Percentiles rank a stretch among this genome's conserved stretches.
Evolutionary conservation across 371 early-diverging fungal species (phyloP).

Genomic region (Blakeslea trispora): DNA sequence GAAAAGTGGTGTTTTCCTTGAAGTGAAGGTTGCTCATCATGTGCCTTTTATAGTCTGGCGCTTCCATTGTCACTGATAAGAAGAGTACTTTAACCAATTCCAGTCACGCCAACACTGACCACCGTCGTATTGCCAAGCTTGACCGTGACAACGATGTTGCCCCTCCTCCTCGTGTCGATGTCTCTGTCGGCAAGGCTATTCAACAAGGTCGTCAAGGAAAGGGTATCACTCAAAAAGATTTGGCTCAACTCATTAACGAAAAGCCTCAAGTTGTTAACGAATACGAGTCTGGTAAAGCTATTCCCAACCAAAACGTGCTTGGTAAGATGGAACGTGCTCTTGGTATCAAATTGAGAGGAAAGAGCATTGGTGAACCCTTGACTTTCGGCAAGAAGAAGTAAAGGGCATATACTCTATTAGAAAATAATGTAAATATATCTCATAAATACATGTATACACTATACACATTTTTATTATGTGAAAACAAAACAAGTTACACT

Average conservation of each 20-base stretch:
- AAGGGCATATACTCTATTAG: conserved; percentile 1
- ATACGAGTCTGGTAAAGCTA: conserved; percentile 87
- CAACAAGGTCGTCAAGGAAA: conserved; percentile 79
- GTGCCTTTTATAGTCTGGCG: conserved; percentile 50
- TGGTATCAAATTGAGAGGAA: conserved; percentile 91
- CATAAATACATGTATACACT: no score
- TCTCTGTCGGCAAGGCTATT: conserved; percentile 86
- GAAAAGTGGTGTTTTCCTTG: background rate
- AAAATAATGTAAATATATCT: no score
- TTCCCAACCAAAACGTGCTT: conserved; percentile 92
- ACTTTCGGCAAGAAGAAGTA: conserved; percentile 69
- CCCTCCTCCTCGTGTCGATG: conserved; percentile 72
- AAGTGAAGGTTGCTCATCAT: background rate
- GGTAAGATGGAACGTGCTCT: conserved; percentile 89
- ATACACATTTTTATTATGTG: no score
- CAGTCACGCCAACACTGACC: conserved; percentile 73
- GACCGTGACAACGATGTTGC: conserved; percentile 88
- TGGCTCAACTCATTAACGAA: conserved; percentile 82
- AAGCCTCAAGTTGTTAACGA: conserved; percentile 85
- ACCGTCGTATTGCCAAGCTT: conserved; percentile 83
- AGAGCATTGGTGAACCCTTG: conserved; percentile 78
- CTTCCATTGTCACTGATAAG: conserved; percentile 69
- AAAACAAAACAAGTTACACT: no score
- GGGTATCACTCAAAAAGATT: conserved; percentile 87
- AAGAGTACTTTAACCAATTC: conserved; percentile 61